These are phyloP conservation scores for Leccinum griseonigrum DNA, from an alignment of 1,284 basidiomycete genomes.

Conservation along the genomic window DNA sequence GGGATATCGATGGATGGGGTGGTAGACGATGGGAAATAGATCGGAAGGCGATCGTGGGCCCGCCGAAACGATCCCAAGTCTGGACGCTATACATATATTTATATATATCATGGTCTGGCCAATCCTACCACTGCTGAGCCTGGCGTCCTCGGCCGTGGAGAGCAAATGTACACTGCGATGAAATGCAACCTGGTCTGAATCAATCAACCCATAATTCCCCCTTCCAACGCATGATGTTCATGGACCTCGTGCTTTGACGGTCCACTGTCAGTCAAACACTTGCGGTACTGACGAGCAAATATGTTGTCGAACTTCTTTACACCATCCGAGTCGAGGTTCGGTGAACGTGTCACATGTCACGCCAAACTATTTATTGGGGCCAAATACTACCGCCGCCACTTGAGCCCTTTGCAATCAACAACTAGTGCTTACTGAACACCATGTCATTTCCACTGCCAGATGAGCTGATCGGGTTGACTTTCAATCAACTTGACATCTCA, in stretches of 20 bases:
- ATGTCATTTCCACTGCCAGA: constrained; percentile 27
- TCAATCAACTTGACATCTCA: constrained; percentile 23
- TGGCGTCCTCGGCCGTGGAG: background rate
- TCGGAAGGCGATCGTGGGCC: background rate
- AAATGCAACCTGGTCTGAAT: background rate
- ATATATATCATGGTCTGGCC: background rate
- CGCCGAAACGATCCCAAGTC: constrained; percentile 13
- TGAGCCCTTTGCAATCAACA: background rate
- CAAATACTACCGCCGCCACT: background rate
- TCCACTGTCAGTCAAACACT: too few species aligned
- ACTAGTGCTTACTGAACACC: background rate
- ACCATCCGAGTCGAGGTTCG: too few species aligned
- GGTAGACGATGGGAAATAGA: constrained; percentile 14
- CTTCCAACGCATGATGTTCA: too few species aligned
- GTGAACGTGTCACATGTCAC: background rate
- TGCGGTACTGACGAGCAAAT: too few species aligned
- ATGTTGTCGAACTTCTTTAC: too few species aligned
- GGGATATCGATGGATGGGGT: constrained; percentile 21
- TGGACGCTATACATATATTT: background rate
- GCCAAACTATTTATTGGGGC: background rate
- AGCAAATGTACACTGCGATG: background rate
- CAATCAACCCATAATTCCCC: background rate
- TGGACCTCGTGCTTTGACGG: too few species aligned
- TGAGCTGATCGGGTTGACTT: constrained; percentile 18
- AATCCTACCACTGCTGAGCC: background rate